Percentiles rank a stretch among this genome's conserved stretches.
phyloP scores from a whole-genome alignment of 805 yeast species.

The Sugiyamaella qingdaonensis region DNA sequence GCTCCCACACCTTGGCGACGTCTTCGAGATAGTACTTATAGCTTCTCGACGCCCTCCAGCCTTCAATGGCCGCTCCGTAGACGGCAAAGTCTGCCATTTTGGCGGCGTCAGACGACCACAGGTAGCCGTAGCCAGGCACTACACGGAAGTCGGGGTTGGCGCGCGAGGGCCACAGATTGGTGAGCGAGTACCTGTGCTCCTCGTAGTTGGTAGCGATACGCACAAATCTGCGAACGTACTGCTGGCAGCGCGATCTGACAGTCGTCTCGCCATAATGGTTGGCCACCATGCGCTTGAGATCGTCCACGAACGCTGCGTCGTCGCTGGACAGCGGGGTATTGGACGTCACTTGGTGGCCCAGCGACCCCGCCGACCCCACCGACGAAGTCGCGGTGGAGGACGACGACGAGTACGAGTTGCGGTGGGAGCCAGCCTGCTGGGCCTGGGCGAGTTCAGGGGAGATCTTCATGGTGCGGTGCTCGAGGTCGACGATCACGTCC shows the following conservation, averaged over 20 bases:
- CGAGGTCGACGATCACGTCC: conserved; percentile 54
- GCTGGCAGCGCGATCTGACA: conserved; percentile 27
- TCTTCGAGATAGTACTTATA: conserved; percentile 26
- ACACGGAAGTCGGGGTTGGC: conserved; percentile 18
- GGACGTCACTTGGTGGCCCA: not conserved
- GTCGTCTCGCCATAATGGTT: conserved; percentile 30
- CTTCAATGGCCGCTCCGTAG: conserved; percentile 28
- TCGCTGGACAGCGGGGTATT: conserved; percentile 11
- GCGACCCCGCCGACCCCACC: not conserved
- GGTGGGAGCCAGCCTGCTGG: not conserved
- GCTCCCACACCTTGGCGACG: conserved; percentile 19
- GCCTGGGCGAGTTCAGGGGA: conserved; percentile 21
- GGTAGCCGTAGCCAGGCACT: conserved; percentile 31
- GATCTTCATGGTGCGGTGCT: conserved; percentile 36
- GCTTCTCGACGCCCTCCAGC: conserved; percentile 29
- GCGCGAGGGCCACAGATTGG: conserved; percentile 11
- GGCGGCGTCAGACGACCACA: conserved; percentile 28
- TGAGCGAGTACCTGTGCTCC: conserved; percentile 23
- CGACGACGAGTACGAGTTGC: not conserved
- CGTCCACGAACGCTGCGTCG: conserved; percentile 27
- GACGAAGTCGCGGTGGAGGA: not conserved
- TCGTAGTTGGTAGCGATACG: conserved; percentile 29
- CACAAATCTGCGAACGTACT: conserved; percentile 27
- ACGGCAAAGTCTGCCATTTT: conserved; percentile 21
- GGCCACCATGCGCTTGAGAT: conserved; percentile 25